phyloP scores from a whole-genome alignment of 208 protist genomes.

The Paratrypanosoma confusum region DNA sequence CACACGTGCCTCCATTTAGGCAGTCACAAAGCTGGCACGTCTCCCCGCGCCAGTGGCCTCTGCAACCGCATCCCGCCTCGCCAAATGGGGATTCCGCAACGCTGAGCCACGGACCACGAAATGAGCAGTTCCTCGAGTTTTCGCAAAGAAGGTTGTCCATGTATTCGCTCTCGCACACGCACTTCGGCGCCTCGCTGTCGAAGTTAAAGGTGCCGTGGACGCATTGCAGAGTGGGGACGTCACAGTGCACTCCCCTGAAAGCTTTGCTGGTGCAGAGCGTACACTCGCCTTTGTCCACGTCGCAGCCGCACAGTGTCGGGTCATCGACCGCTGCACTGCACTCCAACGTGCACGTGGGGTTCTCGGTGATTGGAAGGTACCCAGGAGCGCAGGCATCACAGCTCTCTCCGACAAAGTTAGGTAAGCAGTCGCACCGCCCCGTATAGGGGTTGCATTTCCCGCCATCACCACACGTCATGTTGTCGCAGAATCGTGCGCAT shows the following conservation, averaged over 20 bases:
- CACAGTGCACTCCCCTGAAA: no score
- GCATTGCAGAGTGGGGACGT: no score
- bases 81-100: constrained; percentile 21
- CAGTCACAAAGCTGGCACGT: constrained; percentile 41
- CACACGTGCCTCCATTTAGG: constrained; percentile 34
- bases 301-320: constrained; percentile 6
- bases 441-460: constrained; percentile 20
- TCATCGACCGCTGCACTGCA: constrained; percentile 1
- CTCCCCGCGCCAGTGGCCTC: constrained; percentile 29
- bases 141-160: constrained; percentile 7
- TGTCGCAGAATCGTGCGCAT: background rate
- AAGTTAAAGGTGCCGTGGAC: constrained; percentile 11
- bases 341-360: constrained; percentile 5
- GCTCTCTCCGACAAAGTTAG: constrained; percentile 7
- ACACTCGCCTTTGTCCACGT: constrained; percentile 3
- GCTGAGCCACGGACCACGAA: constrained; percentile 16
- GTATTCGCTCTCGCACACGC: constrained; percentile 10
- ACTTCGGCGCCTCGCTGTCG: constrained; percentile 1
- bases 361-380: constrained; percentile 6
- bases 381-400: constrained; percentile 9
- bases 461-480: background rate
- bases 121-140: constrained; percentile 7
- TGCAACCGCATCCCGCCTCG: constrained; percentile 22
- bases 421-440: constrained; percentile 9
- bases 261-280: constrained; percentile 7